These are phyloP conservation scores for Acer saccharum DNA, from an alignment of 345 rosid genomes.

Conservation along the genomic window DNA sequence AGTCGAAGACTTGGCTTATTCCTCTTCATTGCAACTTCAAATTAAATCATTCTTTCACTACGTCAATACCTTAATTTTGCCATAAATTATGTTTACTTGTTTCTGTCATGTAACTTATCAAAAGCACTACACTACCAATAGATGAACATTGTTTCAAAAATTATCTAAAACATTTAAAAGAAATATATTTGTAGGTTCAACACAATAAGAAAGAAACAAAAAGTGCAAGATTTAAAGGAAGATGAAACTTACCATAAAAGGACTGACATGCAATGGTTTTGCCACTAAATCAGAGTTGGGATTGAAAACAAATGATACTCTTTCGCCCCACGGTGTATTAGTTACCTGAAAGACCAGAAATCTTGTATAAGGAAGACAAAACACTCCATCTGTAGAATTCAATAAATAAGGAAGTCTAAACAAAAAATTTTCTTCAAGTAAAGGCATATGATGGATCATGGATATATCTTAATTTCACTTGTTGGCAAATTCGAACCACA, in stretches of 20 bases:
- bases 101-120: neutral
- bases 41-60: neutral
- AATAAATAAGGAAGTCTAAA: no score
- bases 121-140: neutral
- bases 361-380: no score
- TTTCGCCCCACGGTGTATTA: conserved; percentile 95
- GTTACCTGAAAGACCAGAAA: conserved; percentile 61
- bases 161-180: neutral
- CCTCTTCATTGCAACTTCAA: neutral
- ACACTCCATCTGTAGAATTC: no score
- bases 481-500: no score
- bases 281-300: conserved; percentile 84
- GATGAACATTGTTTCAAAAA: neutral
- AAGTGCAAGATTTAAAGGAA: neutral
- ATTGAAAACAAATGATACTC: conserved; percentile 73
- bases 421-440: no score
- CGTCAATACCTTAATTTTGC: neutral
- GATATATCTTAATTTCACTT: no score
- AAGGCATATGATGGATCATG: no score
- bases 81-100: neutral
- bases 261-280: conserved; percentile 92
- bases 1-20: neutral
- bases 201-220: neutral
- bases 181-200: neutral
- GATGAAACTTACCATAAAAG: conserved; percentile 73